Base-by-base conservation (phyloP, 352 stramenopile genomes). In the Phytophthora uliginosa region DNA sequence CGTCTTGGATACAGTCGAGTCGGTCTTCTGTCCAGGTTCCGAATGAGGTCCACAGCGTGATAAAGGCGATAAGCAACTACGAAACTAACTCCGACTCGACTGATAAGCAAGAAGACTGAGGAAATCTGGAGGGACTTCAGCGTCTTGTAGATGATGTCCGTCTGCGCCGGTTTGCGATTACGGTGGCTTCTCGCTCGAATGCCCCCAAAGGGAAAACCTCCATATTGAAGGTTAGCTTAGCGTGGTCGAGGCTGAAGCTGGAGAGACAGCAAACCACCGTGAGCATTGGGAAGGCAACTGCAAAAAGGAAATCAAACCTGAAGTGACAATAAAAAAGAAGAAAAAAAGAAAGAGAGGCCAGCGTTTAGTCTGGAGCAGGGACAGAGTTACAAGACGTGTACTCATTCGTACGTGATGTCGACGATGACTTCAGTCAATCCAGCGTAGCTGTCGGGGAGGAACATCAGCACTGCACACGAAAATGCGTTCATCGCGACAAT, bases 71-170 rank as follows among this genome's bases (percentile, higher is more conserved):
- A 57, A 5, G 31, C 69, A 18, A 74, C 62, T 0, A 50, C 42
- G 42, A 50, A 22, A 22, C 42, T 50, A 9, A 50, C 42, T 0
- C 42, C 42, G 10, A 50, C 42, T 22, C 42, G 42, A 22, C 15
- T 50, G 42, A 50, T 50, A 9, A 50, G 42, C 17, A 50, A 7
- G 15, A 76, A 7, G 0, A 60, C 34, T 0, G 76, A 77, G 38
- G 59, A 34, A 10, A 84, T 73, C n/a, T 78, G 76, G 2, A 85
- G 73, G 12, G 69, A 82, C 52, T 79, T 67, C 26, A 87, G 50
- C 0, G 36, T 59, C 38, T 70, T 63, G 22, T 63, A 63, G 63
- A 82, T 68, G 17, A 73, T 63, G 28, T 67, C 63, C 1, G 71
- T 48, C 51, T 84, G 61, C 0, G 74, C 59, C 0, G 74, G 36